Percentiles rank a stretch among this genome's conserved stretches.
Evolutionary conservation across 2,329 filamentous ascomycete genomes (phyloP).

Genomic region (Aspergillus brunneoviolaceus): DNA sequence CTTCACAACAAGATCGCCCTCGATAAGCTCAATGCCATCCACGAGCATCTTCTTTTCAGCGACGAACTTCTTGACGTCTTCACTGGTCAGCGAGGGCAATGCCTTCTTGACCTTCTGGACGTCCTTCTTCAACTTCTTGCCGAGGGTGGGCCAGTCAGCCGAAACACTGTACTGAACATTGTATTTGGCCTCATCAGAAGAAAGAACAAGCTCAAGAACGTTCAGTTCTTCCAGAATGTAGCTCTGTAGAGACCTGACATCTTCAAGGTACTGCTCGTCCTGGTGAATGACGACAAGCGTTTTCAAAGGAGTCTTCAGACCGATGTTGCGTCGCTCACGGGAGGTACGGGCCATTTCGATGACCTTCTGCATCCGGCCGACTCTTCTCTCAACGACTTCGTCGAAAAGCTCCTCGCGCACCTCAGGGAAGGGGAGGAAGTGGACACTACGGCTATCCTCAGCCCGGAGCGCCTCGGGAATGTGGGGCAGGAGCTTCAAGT

Average conservation of each 20-base stretch:
- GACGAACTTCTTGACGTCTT: constrained; percentile 78
- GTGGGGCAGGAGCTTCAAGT: constrained; percentile 75
- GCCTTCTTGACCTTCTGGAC: constrained; percentile 89
- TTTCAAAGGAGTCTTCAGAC: constrained; percentile 87
- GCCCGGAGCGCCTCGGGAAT: constrained; percentile 71
- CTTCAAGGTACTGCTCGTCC: constrained; percentile 77
- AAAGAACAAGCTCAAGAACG: constrained; percentile 78
- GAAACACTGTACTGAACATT: constrained; percentile 87
- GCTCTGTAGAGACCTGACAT: constrained; percentile 78
- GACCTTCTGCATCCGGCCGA: constrained; percentile 89
- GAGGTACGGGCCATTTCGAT: constrained; percentile 88
- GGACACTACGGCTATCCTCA: constrained; percentile 79
- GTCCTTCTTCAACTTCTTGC: constrained; percentile 97
- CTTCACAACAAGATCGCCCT: constrained; percentile 80
- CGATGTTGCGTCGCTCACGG: constrained; percentile 78
- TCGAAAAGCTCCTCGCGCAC: constrained; percentile 88
- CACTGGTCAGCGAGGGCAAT: constrained; percentile 72
- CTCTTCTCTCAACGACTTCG: constrained; percentile 77
- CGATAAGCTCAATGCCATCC: constrained; percentile 78
- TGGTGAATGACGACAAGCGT: constrained; percentile 85
- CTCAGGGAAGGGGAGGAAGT: constrained; percentile 88
- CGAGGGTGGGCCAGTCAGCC: constrained; percentile 90
- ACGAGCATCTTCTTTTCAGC: constrained; percentile 72
- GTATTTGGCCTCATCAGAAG: constrained; percentile 84
- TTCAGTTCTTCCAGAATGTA: constrained; percentile 94